These are phyloP conservation scores for Colletotrichum eleusines DNA, from an alignment of 2,329 filamentous ascomycete species.

Conservation along the genomic window DNA sequence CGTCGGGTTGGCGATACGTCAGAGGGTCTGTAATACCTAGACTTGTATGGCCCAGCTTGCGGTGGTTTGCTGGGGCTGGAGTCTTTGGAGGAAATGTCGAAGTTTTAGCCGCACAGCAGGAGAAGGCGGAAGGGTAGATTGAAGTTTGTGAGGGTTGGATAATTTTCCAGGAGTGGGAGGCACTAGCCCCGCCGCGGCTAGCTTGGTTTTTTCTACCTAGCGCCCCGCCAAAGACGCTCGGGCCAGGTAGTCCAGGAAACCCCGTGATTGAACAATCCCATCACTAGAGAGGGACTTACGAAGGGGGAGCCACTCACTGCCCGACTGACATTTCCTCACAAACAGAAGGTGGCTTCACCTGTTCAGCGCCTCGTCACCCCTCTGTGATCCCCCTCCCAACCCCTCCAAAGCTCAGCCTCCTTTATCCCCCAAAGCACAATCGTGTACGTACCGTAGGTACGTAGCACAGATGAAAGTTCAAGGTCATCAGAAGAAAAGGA, in stretches of 20 bases:
- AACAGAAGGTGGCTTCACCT: constrained; percentile 11
- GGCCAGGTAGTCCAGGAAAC: constrained; percentile 25
- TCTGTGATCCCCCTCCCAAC: neutral
- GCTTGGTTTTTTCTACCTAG: constrained; percentile 34
- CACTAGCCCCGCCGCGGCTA: constrained; percentile 50
- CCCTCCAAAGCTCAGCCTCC: neutral
- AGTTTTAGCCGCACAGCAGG: constrained; percentile 57
- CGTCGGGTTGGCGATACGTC: constrained; percentile 44
- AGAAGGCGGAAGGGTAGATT: constrained; percentile 51
- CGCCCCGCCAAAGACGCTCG: constrained; percentile 38
- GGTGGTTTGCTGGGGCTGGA: constrained; percentile 53
- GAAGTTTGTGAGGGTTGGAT: constrained; percentile 56
- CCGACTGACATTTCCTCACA: too few relatives aligned
- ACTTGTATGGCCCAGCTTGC: constrained; percentile 45
- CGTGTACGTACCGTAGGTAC: neutral
- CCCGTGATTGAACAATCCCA: constrained; percentile 43
- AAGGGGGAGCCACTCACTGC: neutral
- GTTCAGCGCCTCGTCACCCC: constrained; percentile 1
- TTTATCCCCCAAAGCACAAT: neutral
- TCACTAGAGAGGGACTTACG: constrained; percentile 21
- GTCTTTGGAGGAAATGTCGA: constrained; percentile 51
- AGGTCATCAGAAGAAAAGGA: neutral
- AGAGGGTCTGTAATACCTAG: constrained; percentile 54
- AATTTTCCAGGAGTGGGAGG: constrained; percentile 60
- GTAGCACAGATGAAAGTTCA: constrained; percentile 1